Percentiles rank a stretch among this genome's conserved stretches.
Evolutionary conservation across 768 basidiomycete genomes (phyloP).

Genomic region (Amanita phalloides): DNA sequence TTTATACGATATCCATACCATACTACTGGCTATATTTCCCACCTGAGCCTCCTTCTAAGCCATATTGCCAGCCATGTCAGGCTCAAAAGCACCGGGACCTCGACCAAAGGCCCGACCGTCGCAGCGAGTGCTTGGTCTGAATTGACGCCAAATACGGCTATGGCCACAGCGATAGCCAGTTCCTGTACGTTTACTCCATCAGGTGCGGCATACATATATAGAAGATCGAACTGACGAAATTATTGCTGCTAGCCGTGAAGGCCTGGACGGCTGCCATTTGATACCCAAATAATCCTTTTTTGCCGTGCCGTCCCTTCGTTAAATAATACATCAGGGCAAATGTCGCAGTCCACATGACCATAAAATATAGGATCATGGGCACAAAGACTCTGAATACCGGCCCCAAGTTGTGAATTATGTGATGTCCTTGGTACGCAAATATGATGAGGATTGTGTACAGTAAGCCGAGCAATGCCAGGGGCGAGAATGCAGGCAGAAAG

Average conservation of each 20-base stretch:
- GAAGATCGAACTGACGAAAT: constrained; percentile 39
- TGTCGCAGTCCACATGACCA: constrained; percentile 61
- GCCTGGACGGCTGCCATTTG: constrained; percentile 68
- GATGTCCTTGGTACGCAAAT: constrained; percentile 60
- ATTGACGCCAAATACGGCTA: constrained; percentile 67
- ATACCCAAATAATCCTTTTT: constrained; percentile 33
- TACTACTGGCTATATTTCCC: constrained; percentile 14
- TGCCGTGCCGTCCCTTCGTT: constrained; percentile 8
- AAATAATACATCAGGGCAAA: constrained; percentile 43
- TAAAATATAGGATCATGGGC: constrained; percentile 55
- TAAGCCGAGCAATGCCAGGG: constrained; percentile 31
- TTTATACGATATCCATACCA: too few relatives aligned
- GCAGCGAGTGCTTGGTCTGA: constrained; percentile 77
- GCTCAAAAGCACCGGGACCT: constrained; percentile 67
- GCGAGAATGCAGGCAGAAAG: constrained; percentile 61
- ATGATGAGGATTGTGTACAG: constrained; percentile 74
- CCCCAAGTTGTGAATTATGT: constrained; percentile 64
- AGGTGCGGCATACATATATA: background rate
- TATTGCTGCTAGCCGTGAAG: constrained; percentile 42
- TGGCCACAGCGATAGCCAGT: too few relatives aligned
- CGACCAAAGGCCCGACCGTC: constrained; percentile 35
- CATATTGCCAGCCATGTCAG: constrained; percentile 45
- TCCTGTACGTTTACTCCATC: too few relatives aligned
- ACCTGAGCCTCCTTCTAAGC: constrained; percentile 27
- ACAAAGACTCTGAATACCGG: constrained; percentile 75